phyloP scores from a whole-genome alignment of 208 protist genomes.

The Wallacemonas rigidus region DNA sequence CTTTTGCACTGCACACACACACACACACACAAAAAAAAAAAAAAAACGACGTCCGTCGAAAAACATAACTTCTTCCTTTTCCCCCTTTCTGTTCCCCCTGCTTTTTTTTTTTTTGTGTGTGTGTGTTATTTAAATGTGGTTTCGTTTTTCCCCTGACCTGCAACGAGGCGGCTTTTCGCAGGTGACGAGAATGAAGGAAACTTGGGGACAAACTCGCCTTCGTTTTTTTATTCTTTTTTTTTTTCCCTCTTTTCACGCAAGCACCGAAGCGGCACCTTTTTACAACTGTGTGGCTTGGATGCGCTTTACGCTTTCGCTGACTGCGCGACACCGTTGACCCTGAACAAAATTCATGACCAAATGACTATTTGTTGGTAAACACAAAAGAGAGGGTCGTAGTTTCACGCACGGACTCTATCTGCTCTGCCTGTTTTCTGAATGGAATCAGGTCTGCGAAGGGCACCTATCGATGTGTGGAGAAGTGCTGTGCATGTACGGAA shows the following conservation, averaged over 20 bases:
- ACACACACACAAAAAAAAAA: background rate
- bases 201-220: conserved; percentile 31
- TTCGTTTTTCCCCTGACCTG: too few species aligned
- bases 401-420: too few species aligned
- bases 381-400: too few species aligned
- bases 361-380: too few species aligned
- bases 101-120: background rate
- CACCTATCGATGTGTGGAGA: too few species aligned
- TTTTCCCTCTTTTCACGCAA: background rate
- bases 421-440: too few species aligned
- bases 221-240: conserved; percentile 3
- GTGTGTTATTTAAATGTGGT: background rate
- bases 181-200: conserved; percentile 4
- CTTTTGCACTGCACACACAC: background rate
- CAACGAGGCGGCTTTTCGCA: too few species aligned
- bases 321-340: background rate
- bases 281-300: background rate
- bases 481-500: too few species aligned
- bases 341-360: background rate
- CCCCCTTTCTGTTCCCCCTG: background rate
- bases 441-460: too few species aligned
- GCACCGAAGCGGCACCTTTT: too few species aligned
- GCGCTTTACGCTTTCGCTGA: background rate
- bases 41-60: too few species aligned
- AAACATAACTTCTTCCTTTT: too few species aligned